Percentiles rank a stretch among this genome's conserved stretches.
Evolutionary conservation across 768 basidiomycete species (phyloP).

Genomic region (Mycena haematopus): DNA sequence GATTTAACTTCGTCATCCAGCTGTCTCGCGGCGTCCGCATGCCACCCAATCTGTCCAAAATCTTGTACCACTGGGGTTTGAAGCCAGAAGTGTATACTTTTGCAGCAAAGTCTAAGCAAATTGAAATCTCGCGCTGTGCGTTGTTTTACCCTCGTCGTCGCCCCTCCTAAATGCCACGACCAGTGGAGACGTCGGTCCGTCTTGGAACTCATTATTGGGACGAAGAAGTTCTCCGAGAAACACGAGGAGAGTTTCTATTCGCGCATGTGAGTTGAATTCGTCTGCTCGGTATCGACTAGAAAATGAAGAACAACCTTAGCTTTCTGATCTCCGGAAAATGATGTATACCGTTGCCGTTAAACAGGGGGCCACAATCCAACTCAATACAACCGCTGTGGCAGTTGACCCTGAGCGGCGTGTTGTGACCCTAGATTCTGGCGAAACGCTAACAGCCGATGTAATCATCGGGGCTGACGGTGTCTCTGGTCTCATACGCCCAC

Average conservation of each 20-base stretch:
- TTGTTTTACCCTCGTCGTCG: conserved; percentile 6
- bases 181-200: conserved; percentile 57
- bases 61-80: conserved; percentile 63
- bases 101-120: conserved; percentile 33
- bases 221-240: conserved; percentile 56
- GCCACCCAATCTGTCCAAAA: conserved; percentile 62
- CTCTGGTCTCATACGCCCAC: conserved; percentile 44
- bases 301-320: conserved; percentile 37
- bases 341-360: conserved; percentile 52
- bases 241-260: conserved; percentile 41
- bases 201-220: conserved; percentile 60
- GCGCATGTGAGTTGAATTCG: neutral
- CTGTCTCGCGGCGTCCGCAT: conserved; percentile 39
- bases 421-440: conserved; percentile 48
- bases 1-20: conserved; percentile 12
- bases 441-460: conserved; percentile 52
- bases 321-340: conserved; percentile 56
- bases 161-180: neutral
- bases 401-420: conserved; percentile 37
- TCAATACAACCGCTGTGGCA: conserved; percentile 39
- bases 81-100: conserved; percentile 33
- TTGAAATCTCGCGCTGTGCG: conserved; percentile 34
- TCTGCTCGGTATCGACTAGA: neutral
- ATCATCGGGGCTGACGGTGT: conserved; percentile 65
- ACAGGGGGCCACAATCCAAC: conserved; percentile 51